These are phyloP conservation scores for Dothidotthia symphoricarpi DNA, from an alignment of 2,329 filamentous ascomycete species.

Conservation along the genomic window DNA sequence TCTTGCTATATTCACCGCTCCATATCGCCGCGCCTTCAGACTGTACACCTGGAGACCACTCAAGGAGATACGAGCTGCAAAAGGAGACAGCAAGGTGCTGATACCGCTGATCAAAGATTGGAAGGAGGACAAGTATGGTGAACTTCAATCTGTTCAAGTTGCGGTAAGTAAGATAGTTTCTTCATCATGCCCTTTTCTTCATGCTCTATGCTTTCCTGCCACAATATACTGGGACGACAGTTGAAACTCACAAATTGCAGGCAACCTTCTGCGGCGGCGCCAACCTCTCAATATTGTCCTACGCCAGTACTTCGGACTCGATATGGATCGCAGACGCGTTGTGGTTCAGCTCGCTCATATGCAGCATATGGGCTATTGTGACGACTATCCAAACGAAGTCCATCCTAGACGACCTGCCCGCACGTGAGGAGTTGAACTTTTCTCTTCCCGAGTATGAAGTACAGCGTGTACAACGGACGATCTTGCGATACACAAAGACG, in stretches of 20 bases:
- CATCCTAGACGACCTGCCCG: conserved; percentile 28
- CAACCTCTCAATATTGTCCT: conserved; percentile 22
- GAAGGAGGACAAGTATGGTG: conserved; percentile 30
- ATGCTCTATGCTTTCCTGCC: too few relatives aligned
- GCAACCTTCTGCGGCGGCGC: conserved; percentile 31
- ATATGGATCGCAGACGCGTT: conserved; percentile 25
- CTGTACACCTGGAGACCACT: conserved; percentile 33
- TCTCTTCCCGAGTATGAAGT: conserved; percentile 22
- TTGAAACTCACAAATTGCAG: conserved; percentile 5
- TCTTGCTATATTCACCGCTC: conserved; percentile 20
- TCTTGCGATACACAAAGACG: conserved; percentile 24
- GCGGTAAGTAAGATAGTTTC: conserved; percentile 11
- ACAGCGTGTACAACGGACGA: conserved; percentile 17
- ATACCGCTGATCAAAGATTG: conserved; percentile 20
- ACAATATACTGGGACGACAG: too few relatives aligned
- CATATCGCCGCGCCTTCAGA: conserved; percentile 32
- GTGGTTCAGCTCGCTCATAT: conserved; percentile 26
- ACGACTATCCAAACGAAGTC: conserved; percentile 30
- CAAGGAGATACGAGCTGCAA: conserved; percentile 19
- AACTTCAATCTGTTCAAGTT: conserved; percentile 28
- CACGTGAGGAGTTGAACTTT: conserved; percentile 15
- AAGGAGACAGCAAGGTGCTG: conserved; percentile 17
- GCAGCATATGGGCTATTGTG: conserved; percentile 31
- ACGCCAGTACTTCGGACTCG: conserved; percentile 14
- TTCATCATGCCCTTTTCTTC: too few relatives aligned